Percentiles rank a stretch among this genome's conserved stretches.
Conservation (phyloP, 345 rosid genomes). For the Gossypium sturtianum region DNA sequence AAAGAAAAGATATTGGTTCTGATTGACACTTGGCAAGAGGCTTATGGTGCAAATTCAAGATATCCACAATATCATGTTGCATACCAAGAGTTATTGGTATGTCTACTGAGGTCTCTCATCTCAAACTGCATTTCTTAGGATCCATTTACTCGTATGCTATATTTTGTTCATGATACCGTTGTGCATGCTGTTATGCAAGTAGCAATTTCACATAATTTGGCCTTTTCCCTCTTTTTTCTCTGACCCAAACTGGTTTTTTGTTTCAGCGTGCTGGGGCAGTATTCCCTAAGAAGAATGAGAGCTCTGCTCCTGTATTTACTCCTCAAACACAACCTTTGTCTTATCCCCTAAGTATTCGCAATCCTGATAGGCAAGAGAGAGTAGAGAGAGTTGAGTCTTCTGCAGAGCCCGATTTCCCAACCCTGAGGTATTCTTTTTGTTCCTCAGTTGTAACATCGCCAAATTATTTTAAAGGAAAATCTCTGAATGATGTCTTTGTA, state of each 20-base stretch:
- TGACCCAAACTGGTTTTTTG: conserved; percentile 16
- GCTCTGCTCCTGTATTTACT: conserved; percentile 86
- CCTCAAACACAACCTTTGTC: conserved; percentile 91
- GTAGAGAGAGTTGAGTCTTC: conserved; percentile 68
- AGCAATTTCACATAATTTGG: conserved; percentile 4
- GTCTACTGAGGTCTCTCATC: conserved; percentile 18
- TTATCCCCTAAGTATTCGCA: conserved; percentile 67
- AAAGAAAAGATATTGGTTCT: conserved; percentile 89
- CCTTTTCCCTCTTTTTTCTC: neutral
- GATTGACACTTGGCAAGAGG: conserved; percentile 99
- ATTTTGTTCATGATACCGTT: neutral
- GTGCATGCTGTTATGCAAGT: neutral
- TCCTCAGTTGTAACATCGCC: neutral
- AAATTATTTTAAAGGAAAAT: neutral
- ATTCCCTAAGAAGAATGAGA: conserved; percentile 86
- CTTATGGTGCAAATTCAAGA: conserved; percentile 95
- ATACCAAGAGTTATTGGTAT: conserved; percentile 96
- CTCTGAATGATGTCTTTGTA: neutral
- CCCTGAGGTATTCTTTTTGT: conserved; percentile 55
- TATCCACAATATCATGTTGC: conserved; percentile 96
- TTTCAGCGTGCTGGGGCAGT: conserved; percentile 98
- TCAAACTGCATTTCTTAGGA: conserved; percentile 2
- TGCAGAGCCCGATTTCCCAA: conserved; percentile 85
- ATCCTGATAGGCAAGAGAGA: conserved; percentile 46
- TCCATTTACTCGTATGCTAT: neutral